A percentile compares a stretch with the other conserved stretches of the same genome.
phyloP scores from a whole-genome alignment of 1,284 basidiomycete genomes.

The Termitomyces sp. region DNA sequence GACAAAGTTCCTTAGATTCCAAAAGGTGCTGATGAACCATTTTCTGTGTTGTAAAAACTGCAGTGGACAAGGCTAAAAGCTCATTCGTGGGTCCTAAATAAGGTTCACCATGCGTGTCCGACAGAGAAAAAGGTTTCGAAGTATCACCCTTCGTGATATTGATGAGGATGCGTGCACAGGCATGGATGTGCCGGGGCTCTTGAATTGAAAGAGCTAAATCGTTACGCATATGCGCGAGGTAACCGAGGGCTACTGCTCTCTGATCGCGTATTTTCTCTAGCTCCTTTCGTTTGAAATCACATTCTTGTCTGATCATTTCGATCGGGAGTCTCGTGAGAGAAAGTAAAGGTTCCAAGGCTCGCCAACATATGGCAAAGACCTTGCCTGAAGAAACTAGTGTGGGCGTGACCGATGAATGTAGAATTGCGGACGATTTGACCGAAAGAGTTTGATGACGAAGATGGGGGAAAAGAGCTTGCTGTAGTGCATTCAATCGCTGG shows the following conservation, averaged over 20 bases:
- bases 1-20: conserved; percentile 34
- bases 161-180: conserved; percentile 10
- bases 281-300: conserved; percentile 48
- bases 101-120: not conserved
- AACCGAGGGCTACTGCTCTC: conserved; percentile 57
- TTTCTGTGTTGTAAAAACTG: conserved; percentile 15
- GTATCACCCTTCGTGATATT: conserved; percentile 9
- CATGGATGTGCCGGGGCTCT: conserved; percentile 8
- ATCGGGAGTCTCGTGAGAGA: conserved; percentile 35
- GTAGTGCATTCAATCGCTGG: conserved; percentile 42
- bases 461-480: conserved; percentile 61
- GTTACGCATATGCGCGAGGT: conserved; percentile 49
- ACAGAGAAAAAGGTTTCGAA: not conserved
- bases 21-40: conserved; percentile 12
- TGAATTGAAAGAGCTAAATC: conserved; percentile 25
- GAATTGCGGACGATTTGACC: conserved; percentile 18
- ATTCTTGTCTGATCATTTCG: conserved; percentile 59
- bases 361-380: conserved; percentile 8
- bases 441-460: conserved; percentile 29
- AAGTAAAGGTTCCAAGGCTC: conserved; percentile 8
- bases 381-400: not conserved
- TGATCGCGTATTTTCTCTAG: conserved; percentile 60
- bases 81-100: conserved; percentile 2
- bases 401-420: conserved; percentile 10
- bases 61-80: conserved; percentile 14